Conservation (phyloP, 495 filamentous ascomycete genomes). For the Penicillium cinerascens region DNA sequence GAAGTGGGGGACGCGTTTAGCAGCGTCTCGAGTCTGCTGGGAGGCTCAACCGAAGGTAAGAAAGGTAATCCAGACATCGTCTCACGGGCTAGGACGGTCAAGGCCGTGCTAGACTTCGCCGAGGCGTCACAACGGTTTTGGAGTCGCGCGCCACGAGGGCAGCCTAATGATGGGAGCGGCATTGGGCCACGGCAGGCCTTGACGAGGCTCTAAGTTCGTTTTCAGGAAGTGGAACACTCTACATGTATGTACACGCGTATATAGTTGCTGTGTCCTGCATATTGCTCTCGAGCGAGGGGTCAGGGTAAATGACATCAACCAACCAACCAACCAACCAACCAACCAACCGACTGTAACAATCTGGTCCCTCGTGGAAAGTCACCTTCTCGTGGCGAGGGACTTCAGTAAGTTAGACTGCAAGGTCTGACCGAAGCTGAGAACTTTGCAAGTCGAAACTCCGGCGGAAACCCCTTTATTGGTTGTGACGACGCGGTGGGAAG, state of each 20-base stretch:
- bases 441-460: too few species aligned
- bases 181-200: constrained; percentile 26
- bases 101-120: too few species aligned
- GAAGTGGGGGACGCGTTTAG: constrained; percentile 16
- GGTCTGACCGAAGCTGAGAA: too few species aligned
- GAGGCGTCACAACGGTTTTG: constrained; percentile 29
- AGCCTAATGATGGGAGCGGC: constrained; percentile 25
- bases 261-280: not conserved
- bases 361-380: too few species aligned
- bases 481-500: too few species aligned
- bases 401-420: too few species aligned
- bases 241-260: not conserved
- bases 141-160: constrained; percentile 28
- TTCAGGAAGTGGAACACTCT: constrained; percentile 5
- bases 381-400: too few species aligned
- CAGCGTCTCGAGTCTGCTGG: constrained; percentile 24
- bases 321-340: too few species aligned
- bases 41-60: constrained; percentile 24
- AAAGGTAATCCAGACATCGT: constrained; percentile 22
- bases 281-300: not conserved
- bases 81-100: constrained; percentile 26
- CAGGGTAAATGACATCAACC: not conserved
- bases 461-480: too few species aligned
- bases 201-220: too few species aligned
- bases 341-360: too few species aligned